Conservation (phyloP, 2,329 filamentous ascomycete genomes). For the Alternaria arbusti region DNA sequence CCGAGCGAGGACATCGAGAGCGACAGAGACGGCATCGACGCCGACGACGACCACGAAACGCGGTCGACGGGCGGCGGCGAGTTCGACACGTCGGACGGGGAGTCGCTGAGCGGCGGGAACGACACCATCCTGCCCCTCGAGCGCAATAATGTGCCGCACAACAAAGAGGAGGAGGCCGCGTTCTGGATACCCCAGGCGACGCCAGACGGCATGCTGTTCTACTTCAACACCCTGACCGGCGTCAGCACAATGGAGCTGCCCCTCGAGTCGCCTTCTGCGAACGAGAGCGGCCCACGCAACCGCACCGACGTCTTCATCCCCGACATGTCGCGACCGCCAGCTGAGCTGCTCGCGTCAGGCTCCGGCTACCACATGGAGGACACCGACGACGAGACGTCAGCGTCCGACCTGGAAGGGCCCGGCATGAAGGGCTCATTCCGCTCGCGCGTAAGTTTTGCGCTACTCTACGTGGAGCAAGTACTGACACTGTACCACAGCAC, state of each 20-base stretch:
- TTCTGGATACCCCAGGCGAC: slow-evolving; percentile 99
- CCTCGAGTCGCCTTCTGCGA: slow-evolving; percentile 83
- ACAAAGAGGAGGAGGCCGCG: slow-evolving; percentile 82
- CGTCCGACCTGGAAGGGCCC: slow-evolving; percentile 79
- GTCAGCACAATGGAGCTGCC: slow-evolving; percentile 94
- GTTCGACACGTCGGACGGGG: slow-evolving; percentile 55
- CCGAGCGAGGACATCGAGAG: slow-evolving; percentile 75
- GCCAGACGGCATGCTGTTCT: slow-evolving; percentile 88
- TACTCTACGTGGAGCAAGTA: slow-evolving; percentile 3
- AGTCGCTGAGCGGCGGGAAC: slow-evolving; percentile 46
- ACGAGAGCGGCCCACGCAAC: slow-evolving; percentile 85
- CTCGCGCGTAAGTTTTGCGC: slow-evolving; percentile 65
- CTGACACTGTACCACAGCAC: slow-evolving; percentile 31
- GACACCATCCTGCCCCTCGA: slow-evolving; percentile 68
- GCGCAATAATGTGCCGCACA: slow-evolving; percentile 56
- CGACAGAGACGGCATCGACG: slow-evolving; percentile 61
- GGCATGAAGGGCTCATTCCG: slow-evolving; percentile 73
- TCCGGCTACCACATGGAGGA: slow-evolving; percentile 83
- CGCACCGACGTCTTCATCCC: slow-evolving; percentile 87
- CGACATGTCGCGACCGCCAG: slow-evolving; percentile 85
- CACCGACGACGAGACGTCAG: slow-evolving; percentile 88
- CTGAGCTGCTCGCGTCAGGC: slow-evolving; percentile 88
- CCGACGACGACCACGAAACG: slow-evolving; percentile 56
- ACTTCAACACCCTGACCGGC: slow-evolving; percentile 97
- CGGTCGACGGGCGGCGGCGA: slow-evolving; percentile 53